Base-by-base conservation (phyloP, 2,329 filamentous ascomycete genomes). In the Phaeosphaeria sp. region DNA sequence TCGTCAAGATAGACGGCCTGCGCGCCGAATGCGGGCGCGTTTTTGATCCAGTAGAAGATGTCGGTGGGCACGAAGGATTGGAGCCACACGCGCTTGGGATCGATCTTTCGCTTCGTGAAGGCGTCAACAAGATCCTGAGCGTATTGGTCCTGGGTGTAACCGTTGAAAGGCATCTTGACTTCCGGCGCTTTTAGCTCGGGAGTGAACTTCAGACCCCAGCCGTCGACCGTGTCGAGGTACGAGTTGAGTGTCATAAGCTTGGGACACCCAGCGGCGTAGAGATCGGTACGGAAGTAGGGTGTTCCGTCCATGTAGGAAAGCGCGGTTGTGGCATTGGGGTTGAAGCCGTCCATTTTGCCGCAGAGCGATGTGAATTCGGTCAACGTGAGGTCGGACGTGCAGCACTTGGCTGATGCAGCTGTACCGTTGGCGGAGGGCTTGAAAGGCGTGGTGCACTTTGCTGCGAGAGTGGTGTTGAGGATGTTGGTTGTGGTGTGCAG, bases 321-420 rank as follows among this genome's bases (percentile, higher is more conserved):
- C 0, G 85, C 78, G 1, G 83, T 90, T 20, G 83, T 83, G 33
- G 87, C 88, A 46, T 79, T 82, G 50, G 84, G 84, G 68, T 91
- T 89, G 87, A 90, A 76, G 52, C 82, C 84, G 60, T 81, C 77
- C 69, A 75, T 90, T 77, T 90, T 90, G 68, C 84, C 84, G 77
- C 89, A 91, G 5, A 91, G 83, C 5, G 82, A 80, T 75, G 87
- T 85, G 81, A 86, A 90, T 76, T 91, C 89, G 46, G 81, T 81
- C 36, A 89, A 78, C 0, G 89, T 90, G 68, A 91, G 85, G 70
- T 91, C 89, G 65, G 83, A 87, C 2, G 89, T 90, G 81, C 89
- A 91, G 81, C 89, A 91, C 63, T 85, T 85, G 13, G 88, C 89
- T 17, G 78, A 81, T 1, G 89, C 89, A 0, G 79, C 68, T 5